Base-by-base conservation (phyloP, 108 stramenopile genomes). In the Skeletonema potamos region DNA sequence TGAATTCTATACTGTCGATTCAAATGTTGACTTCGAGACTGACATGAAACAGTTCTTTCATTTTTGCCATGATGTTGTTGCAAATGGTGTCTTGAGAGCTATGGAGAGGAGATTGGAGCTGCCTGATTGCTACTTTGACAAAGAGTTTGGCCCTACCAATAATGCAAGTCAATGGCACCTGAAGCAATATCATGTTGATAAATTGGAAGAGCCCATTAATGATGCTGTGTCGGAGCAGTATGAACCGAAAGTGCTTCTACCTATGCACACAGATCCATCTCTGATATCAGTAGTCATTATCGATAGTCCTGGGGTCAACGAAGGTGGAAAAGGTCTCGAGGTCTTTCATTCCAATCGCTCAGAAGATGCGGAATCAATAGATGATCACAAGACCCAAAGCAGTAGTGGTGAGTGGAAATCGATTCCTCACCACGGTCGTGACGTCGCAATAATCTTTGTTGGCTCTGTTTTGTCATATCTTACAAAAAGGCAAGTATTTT, bases 261-360 rank as follows among this genome's bases (percentile, higher is more conserved):
- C 92, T 0, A 72, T 79, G 58, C 93, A 94, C 62, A 94, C 93
- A 1, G 93, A 94, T 83, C 93, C 93, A 48, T 92, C 91, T 22
- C 64, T 94, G 30, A 84, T 94, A 36, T 90, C 89, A 11, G 81
- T 94, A 5, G 84, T 94, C 6, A 67, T 94, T 24, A 82, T 88
- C 54, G 91, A 94, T 60, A 60, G 34, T 12, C 55, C 70, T 22
- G 86, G 80, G 22, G 55, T 64, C 13, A 67, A 71, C 29, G 22
- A 54, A 11, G 84, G 86, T 64, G 84, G 71, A 24, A 66, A 70
- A 82, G 92, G 92, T 5, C 64, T 89, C 41, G 67, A 91, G 37
- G 87, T 85, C 33, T 82, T 54, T 36, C 17, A 30, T 36, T 15
- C 8, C 9, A 37, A 22, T 18, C 18, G 10, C 4, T 20, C 62